These are phyloP conservation scores for Papiliotrema nemorosa DNA, from an alignment of 1,284 basidiomycete species.

Conservation along the genomic window DNA sequence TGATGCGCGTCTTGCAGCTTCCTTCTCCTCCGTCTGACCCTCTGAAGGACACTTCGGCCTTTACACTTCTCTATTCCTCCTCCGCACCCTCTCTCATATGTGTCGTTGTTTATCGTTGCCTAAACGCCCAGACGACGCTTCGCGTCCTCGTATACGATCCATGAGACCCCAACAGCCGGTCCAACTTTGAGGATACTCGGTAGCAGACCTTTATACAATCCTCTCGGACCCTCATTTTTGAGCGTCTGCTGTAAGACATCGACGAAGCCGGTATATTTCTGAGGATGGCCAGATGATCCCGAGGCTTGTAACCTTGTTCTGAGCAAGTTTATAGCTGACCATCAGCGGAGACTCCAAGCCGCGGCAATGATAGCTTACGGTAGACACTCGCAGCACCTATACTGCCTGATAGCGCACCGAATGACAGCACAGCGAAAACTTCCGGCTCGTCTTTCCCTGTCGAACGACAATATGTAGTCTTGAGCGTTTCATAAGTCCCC, in stretches of 20 bases:
- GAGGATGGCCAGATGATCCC: constrained; percentile 87
- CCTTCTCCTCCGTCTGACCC: too few relatives aligned
- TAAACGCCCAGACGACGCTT: constrained; percentile 44
- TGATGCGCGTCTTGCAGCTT: too few relatives aligned
- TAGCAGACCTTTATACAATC: constrained; percentile 89
- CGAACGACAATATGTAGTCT: constrained; percentile 74
- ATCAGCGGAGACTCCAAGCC: not conserved
- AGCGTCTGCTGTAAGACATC: constrained; percentile 84
- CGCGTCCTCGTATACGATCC: constrained; percentile 62
- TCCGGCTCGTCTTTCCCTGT: constrained; percentile 78
- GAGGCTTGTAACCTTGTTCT: constrained; percentile 94
- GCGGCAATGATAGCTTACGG: constrained; percentile 50
- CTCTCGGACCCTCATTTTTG: constrained; percentile 81
- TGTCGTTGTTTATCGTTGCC: too few relatives aligned
- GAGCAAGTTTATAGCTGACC: constrained; percentile 73
- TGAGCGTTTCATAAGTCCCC: constrained; percentile 90
- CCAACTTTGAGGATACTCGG: constrained; percentile 93
- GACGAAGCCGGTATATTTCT: constrained; percentile 77
- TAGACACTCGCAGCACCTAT: constrained; percentile 91
- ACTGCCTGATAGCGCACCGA: constrained; percentile 83
- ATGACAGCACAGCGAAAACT: constrained; percentile 73
- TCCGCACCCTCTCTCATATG: too few relatives aligned
- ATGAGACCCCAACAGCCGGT: constrained; percentile 90
- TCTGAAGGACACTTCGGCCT: too few relatives aligned
- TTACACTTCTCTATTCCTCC: too few relatives aligned